Percentiles rank a stretch among this genome's conserved stretches.
Conservation (phyloP, 108 stramenopile species). For the Nitzschia sp. region DNA sequence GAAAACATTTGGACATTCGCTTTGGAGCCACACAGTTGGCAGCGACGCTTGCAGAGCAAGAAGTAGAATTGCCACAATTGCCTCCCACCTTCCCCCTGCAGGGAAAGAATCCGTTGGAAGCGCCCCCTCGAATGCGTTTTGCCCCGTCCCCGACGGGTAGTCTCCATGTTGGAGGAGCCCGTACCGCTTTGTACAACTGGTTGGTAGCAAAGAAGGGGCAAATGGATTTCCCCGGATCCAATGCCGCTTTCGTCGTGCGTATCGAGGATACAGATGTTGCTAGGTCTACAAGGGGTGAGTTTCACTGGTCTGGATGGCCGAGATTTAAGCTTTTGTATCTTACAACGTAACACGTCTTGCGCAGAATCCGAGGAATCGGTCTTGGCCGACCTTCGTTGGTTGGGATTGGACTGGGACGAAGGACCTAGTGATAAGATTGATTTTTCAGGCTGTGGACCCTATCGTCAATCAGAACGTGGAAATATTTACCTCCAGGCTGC, state of each 20-base stretch:
- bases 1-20: slow-evolving; percentile 35
- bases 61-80: slow-evolving; percentile 24
- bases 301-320: background rate
- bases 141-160: slow-evolving; percentile 95
- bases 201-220: slow-evolving; percentile 90
- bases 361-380: slow-evolving; percentile 91
- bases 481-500: slow-evolving; percentile 73
- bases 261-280: slow-evolving; percentile 95
- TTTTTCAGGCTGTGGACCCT: slow-evolving; percentile 66
- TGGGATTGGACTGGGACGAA: slow-evolving; percentile 95
- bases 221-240: slow-evolving; percentile 51
- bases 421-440: slow-evolving; percentile 72
- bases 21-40: slow-evolving; percentile 27
- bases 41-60: slow-evolving; percentile 11
- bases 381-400: slow-evolving; percentile 89
- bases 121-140: slow-evolving; percentile 89
- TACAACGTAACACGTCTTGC: background rate
- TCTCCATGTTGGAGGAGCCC: slow-evolving; percentile 95
- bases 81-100: slow-evolving; percentile 64
- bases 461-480: slow-evolving; percentile 86
- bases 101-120: slow-evolving; percentile 54
- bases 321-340: background rate
- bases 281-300: slow-evolving; percentile 77
- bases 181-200: slow-evolving; percentile 97
- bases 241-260: slow-evolving; percentile 82